Conservation (phyloP, 495 filamentous ascomycete genomes). For the Penicillium atrosanguineum region DNA sequence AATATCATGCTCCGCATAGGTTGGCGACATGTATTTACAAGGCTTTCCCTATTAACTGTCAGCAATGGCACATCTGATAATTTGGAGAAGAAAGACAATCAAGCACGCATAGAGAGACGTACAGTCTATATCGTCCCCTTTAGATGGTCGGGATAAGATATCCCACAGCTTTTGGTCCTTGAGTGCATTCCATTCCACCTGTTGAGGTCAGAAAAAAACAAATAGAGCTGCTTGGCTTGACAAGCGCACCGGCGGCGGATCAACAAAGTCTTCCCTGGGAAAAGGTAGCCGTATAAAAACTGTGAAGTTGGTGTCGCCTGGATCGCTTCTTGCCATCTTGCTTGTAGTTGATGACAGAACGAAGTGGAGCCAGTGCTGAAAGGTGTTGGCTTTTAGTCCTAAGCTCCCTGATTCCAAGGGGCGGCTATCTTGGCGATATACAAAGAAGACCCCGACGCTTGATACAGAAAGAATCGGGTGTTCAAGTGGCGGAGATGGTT, state of each 20-base stretch:
- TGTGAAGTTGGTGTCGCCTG: constrained; percentile 53
- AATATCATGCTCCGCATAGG: not conserved
- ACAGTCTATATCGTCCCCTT: constrained; percentile 81
- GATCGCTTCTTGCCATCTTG: constrained; percentile 15
- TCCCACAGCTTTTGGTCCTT: constrained; percentile 93
- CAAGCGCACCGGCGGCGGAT: constrained; percentile 73
- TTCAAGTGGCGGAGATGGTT: too few relatives aligned
- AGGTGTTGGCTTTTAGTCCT: not conserved
- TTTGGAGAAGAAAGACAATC: not conserved
- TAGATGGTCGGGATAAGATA: constrained; percentile 71
- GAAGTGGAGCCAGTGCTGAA: not conserved
- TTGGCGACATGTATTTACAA: constrained; percentile 55
- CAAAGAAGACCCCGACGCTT: too few relatives aligned
- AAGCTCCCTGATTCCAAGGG: not conserved
- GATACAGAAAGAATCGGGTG: too few relatives aligned
- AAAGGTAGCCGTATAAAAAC: constrained; percentile 89
- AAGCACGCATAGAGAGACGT: constrained; percentile 23
- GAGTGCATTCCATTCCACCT: constrained; percentile 69
- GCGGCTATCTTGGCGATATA: too few relatives aligned
- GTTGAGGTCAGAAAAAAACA: constrained; percentile 12
- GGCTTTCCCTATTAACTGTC: constrained; percentile 65
- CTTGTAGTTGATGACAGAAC: not conserved
- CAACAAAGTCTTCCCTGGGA: constrained; percentile 79
- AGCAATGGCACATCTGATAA: constrained; percentile 16
- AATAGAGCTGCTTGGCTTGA: not conserved